These are phyloP conservation scores for Colletotrichum tamarilloi DNA, from an alignment of 2,329 filamentous ascomycete species.

Conservation along the genomic window DNA sequence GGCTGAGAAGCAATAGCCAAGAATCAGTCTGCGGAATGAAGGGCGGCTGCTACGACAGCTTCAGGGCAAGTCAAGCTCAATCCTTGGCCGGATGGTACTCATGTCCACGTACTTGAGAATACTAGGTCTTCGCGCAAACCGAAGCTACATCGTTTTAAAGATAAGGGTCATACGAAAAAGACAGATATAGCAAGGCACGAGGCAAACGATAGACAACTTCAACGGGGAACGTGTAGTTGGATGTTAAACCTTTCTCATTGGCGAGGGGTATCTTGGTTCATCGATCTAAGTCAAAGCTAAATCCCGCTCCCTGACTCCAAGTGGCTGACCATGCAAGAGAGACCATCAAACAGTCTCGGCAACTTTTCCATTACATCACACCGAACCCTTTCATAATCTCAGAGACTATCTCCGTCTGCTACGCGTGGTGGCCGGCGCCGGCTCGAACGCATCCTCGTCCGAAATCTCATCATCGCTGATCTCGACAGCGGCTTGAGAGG, in stretches of 20 bases:
- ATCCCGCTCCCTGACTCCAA: conserved; percentile 4
- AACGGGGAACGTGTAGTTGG: neutral
- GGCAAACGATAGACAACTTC: neutral
- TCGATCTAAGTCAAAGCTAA: conserved; percentile 12
- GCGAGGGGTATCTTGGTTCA: conserved; percentile 7
- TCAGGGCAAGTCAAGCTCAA: no score
- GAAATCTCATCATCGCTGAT: conserved; percentile 75
- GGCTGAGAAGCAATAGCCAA: no score
- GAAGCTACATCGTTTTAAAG: neutral
- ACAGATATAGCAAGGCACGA: neutral
- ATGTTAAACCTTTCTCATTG: neutral
- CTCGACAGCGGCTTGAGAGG: conserved; percentile 62
- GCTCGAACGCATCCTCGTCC: conserved; percentile 69
- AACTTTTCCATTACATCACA: neutral
- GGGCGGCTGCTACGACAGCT: no score
- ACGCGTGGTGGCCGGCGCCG: conserved; percentile 51
- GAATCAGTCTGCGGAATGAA: no score
- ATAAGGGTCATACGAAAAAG: neutral
- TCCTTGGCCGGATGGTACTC: no score
- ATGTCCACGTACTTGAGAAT: no score
- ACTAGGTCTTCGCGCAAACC: no score
- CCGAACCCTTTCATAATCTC: neutral
- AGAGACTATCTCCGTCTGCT: conserved; percentile 28
- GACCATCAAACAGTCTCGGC: neutral
- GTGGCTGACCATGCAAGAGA: neutral